Percentiles rank a stretch among this genome's conserved stretches.
These are phyloP conservation scores for Cryptococcus deneoformans DNA, from an alignment of 1,284 basidiomycete genomes.

Conservation along the genomic window DNA sequence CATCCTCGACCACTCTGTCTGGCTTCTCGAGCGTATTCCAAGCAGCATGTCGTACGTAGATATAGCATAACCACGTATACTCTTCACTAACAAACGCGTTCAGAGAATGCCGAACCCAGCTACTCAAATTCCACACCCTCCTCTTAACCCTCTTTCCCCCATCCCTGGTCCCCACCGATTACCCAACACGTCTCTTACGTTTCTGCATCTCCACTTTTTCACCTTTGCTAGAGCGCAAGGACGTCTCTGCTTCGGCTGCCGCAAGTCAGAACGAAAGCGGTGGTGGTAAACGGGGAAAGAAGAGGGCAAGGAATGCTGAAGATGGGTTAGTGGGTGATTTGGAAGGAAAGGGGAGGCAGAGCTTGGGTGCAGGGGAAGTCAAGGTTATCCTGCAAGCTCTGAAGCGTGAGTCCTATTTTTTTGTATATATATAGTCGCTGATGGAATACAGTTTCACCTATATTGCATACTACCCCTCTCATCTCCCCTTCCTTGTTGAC, in stretches of 20 bases:
- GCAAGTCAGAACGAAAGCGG: constrained; percentile 5
- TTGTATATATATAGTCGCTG: not conserved
- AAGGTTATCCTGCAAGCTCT: constrained; percentile 57
- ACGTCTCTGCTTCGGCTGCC: not conserved
- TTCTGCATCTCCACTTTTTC: constrained; percentile 1
- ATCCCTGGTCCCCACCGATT: constrained; percentile 27
- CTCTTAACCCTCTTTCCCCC: constrained; percentile 30
- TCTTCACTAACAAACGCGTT: not conserved
- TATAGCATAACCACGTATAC: not conserved
- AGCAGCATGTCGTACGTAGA: constrained; percentile 12
- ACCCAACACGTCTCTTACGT: constrained; percentile 38
- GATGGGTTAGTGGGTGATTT: constrained; percentile 67
- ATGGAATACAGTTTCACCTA: constrained; percentile 29
- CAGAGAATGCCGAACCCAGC: constrained; percentile 28
- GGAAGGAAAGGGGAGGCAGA: constrained; percentile 52
- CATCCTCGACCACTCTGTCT: constrained; percentile 44
- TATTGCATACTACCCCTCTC: constrained; percentile 59
- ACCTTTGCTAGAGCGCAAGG: constrained; percentile 6
- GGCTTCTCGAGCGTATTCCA: constrained; percentile 35
- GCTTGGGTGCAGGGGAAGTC: constrained; percentile 25
- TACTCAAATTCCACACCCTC: constrained; percentile 35
- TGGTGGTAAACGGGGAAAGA: constrained; percentile 53
- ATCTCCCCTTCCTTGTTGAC: constrained; percentile 68
- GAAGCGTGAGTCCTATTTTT: constrained; percentile 56
- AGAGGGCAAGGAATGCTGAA: constrained; percentile 68